Evolutionary conservation across 768 basidiomycete genomes (phyloP), one percentile per base, ranked within the genome.

Genomic region (Ramaria sp.): DNA sequence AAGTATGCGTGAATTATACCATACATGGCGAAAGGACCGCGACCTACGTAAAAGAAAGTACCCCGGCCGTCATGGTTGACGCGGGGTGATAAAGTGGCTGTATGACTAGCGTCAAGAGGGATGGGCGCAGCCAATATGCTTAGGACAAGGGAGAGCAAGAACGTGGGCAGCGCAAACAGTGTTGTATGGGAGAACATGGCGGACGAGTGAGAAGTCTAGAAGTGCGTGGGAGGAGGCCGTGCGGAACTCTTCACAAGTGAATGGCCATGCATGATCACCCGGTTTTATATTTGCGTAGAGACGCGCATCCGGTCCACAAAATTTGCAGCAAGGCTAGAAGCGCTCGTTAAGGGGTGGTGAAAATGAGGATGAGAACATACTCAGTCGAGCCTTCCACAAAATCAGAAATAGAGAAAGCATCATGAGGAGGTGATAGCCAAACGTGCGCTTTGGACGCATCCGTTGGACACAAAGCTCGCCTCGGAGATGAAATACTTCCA

Each of bases 31-130:
- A 42, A 39, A 43, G 15, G 54, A 54, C 55, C 45, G 60, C 22
- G 7, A 34, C 30, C 13, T 30, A 72, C 80, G 60, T 66, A 87
- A 17, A 52, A 52, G 33, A 7, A 52, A 13, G 51, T 52, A 27
- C 51, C 87, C 60, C 73, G 70, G 42, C 87, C 87, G 7, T 61
- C 64, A 62, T 76, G 82, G 0, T 78, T 76, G 42, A 70, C 61
- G 53, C 86, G 77, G 66, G 76, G 80, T 58, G 76, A 74, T 37
- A 83, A 71, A 27, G 69, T 63, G 31, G 62, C 55, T 12, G 57
- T 9, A 15, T 66, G 64, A 27, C 63, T 63, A 53, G 63, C 66
- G 22, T 65, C 66, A 52, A 67, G 63, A 27, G 76, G 70, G 9
- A 79, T 62, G 27, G 81, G 81, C 7, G 76, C 69, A 19, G 79